These are phyloP conservation scores for Agarophyton chilense DNA, from an alignment of 23 red algal species.

Conservation along the genomic window DNA sequence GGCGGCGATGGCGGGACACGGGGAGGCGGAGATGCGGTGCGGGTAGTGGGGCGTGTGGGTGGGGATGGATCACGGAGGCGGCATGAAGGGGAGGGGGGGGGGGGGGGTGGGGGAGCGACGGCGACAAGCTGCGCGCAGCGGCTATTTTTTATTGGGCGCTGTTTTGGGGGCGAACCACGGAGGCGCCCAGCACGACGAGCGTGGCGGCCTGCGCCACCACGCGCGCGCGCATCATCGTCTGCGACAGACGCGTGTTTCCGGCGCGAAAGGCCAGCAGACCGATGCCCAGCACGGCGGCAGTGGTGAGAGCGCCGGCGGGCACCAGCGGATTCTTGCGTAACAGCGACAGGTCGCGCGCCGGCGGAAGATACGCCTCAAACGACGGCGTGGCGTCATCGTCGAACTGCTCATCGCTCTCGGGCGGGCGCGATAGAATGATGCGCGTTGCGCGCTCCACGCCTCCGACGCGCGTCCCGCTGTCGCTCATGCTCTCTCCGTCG, in stretches of 20 bases:
- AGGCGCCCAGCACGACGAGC: conserved; percentile 50
- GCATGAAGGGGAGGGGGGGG: not conserved
- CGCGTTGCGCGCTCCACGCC: not conserved
- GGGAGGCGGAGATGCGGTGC: not conserved
- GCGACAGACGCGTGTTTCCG: conserved; percentile 72
- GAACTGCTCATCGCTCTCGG: not conserved
- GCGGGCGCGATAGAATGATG: not conserved
- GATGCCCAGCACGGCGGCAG: conserved; percentile 68
- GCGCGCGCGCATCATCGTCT: conserved; percentile 83
- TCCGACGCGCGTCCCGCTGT: too few species aligned
- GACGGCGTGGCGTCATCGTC: not conserved
- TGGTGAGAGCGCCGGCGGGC: conserved; percentile 68
- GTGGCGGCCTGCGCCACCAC: conserved; percentile 82
- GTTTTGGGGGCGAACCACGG: conserved; percentile 19
- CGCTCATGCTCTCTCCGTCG: too few species aligned
- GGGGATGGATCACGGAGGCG: not conserved
- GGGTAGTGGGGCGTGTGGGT: not conserved
- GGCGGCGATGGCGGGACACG: not conserved
- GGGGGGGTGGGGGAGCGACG: not conserved
- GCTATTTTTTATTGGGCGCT: not conserved
- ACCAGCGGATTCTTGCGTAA: conserved; percentile 81
- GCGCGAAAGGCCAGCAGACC: conserved; percentile 76
- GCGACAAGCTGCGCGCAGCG: conserved; percentile 16
- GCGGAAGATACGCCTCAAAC: not conserved
- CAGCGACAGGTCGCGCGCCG: conserved; percentile 17